Evolutionary conservation across 2,329 filamentous ascomycete genomes (phyloP).

Genomic region (Trichoderma aggressivum): DNA sequence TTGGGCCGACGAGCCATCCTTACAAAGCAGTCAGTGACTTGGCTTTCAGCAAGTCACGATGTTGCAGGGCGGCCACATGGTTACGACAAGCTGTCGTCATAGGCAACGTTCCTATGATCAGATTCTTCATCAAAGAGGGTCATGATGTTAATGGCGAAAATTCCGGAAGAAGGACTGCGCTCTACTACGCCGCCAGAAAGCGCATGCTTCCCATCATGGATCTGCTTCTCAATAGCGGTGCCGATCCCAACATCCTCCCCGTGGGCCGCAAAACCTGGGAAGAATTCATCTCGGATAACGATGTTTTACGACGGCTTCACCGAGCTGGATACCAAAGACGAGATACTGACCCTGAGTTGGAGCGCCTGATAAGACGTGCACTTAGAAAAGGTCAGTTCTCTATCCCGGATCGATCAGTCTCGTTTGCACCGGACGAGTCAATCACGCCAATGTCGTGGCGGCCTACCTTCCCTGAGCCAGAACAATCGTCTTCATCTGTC

Average conservation of each 20-base stretch:
- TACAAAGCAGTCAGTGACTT: not conserved
- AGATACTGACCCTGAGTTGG: not conserved
- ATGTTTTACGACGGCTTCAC: not conserved
- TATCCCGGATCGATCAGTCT: not conserved
- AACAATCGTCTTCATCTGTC: not conserved
- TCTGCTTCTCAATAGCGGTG: not conserved
- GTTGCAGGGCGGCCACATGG: not conserved
- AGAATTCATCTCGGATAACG: not conserved
- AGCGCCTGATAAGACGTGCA: not conserved
- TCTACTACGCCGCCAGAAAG: not conserved
- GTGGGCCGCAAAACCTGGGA: not conserved
- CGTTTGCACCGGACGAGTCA: not conserved
- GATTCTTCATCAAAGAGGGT: not conserved
- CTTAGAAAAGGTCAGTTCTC: not conserved
- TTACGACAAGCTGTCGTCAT: not conserved
- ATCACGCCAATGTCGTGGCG: not conserved
- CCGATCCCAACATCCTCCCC: not conserved
- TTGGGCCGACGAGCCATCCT: not conserved
- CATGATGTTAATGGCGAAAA: not conserved
- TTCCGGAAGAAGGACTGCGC: not conserved
- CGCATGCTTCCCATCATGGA: constrained; percentile 6
- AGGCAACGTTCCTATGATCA: not conserved
- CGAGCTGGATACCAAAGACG: not conserved
- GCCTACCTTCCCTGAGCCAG: not conserved
- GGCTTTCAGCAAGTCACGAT: constrained; percentile 2